Evolutionary conservation across 2,329 filamentous ascomycete genomes (phyloP).

Genomic region (Fusarium mexicanum): DNA sequence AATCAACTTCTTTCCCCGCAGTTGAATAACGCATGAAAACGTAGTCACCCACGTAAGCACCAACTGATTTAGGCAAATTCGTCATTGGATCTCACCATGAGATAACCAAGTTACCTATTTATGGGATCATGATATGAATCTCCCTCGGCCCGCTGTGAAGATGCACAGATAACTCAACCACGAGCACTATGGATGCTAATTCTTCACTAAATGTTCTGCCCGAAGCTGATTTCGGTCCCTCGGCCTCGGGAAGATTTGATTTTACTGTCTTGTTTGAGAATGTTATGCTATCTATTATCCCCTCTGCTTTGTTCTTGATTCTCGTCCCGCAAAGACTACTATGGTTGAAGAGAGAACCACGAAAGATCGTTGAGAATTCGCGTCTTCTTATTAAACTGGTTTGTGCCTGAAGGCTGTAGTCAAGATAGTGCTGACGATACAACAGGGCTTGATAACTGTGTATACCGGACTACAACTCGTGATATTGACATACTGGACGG

Average conservation of each 20-base stretch:
- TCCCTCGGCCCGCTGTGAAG: not conserved
- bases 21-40: not conserved
- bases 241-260: constrained; percentile 13
- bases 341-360: constrained; percentile 4
- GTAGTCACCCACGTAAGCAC: not conserved
- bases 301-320: constrained; percentile 11
- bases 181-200: not conserved
- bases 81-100: not conserved
- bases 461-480: constrained; percentile 7
- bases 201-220: not conserved
- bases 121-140: not conserved
- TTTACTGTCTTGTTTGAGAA: constrained; percentile 19
- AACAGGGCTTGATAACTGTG: not conserved
- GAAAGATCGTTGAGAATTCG: constrained; percentile 1
- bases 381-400: constrained; percentile 11
- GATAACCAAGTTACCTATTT: not conserved
- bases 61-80: not conserved
- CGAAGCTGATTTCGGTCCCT: constrained; percentile 4
- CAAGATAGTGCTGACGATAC: not conserved
- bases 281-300: constrained; percentile 8
- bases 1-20: not conserved
- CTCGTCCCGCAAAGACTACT: not conserved
- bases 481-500: not conserved
- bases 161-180: too few species aligned
- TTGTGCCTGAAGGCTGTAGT: not conserved